Evolutionary conservation across 768 basidiomycete genomes (phyloP).

Genomic region (Agaricus blazei): DNA sequence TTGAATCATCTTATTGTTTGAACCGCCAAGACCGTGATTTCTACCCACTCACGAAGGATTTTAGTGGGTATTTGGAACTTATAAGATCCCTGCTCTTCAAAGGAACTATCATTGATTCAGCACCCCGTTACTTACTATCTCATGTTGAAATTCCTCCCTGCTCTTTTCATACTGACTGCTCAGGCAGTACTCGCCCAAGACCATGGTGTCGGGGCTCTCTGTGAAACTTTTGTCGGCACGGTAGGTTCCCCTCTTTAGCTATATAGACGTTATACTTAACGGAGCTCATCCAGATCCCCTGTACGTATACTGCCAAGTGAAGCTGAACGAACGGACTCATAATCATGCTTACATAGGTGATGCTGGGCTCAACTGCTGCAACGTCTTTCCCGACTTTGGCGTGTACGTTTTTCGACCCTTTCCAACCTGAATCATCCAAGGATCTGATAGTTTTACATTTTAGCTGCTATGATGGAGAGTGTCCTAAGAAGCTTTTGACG

Average conservation of each 20-base stretch:
- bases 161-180: background rate
- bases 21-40: too few relatives aligned
- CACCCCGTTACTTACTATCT: background rate
- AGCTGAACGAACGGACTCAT: too few relatives aligned
- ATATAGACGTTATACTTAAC: background rate
- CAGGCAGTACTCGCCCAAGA: background rate
- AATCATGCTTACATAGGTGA: conserved; percentile 5
- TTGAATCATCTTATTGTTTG: too few relatives aligned
- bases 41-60: too few relatives aligned
- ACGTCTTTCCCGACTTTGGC: conserved; percentile 13
- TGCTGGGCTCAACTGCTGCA: conserved; percentile 13
- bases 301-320: background rate
- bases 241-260: background rate
- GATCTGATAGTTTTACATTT: background rate
- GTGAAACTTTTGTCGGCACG: conserved; percentile 10
- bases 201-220: background rate
- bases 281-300: background rate
- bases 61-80: background rate
- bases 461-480: conserved; percentile 14
- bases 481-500: conserved; percentile 13
- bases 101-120: background rate
- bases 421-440: background rate
- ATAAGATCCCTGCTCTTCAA: background rate
- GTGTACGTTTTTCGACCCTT: conserved; percentile 9
- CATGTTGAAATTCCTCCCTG: background rate